These are phyloP conservation scores for Cercospora berteroae DNA, from an alignment of 2,329 filamentous ascomycete genomes.

Conservation along the genomic window DNA sequence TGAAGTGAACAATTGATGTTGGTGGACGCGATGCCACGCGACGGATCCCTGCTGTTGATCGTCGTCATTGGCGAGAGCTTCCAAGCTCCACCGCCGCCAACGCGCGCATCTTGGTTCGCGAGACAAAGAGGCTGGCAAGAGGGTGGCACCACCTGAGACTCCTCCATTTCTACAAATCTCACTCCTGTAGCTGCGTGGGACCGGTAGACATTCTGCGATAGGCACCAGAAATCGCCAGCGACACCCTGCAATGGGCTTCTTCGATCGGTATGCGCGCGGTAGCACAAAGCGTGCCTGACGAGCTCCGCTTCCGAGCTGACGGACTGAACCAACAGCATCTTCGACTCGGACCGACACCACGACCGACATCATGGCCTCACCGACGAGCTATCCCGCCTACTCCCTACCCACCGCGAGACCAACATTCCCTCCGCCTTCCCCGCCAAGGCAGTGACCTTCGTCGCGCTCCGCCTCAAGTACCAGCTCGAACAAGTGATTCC, in stretches of 20 bases:
- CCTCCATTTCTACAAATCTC: not conserved
- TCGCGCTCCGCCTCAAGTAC: constrained; percentile 85
- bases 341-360: constrained; percentile 34
- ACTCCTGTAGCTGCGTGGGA: not conserved
- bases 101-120: not conserved
- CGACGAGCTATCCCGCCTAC: constrained; percentile 51
- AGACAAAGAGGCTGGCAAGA: constrained; percentile 1
- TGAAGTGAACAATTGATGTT: not conserved
- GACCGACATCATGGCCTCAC: constrained; percentile 40
- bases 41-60: constrained; percentile 5
- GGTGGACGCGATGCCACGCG: constrained; percentile 6
- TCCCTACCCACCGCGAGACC: constrained; percentile 60
- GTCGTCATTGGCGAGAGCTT: not conserved
- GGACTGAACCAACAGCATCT: constrained; percentile 13
- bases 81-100: not conserved
- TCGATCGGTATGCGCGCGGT: constrained; percentile 9
- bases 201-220: not conserved
- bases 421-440: constrained; percentile 66
- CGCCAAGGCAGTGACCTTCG: constrained; percentile 78
- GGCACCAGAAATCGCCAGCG: not conserved
- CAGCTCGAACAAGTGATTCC: constrained; percentile 86
- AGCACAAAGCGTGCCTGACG: not conserved
- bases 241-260: constrained; percentile 11
- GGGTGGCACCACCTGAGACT: not conserved
- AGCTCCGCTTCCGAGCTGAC: not conserved